These are phyloP conservation scores for Serpula lacrymans DNA, from an alignment of 768 basidiomycete genomes.

Conservation along the genomic window DNA sequence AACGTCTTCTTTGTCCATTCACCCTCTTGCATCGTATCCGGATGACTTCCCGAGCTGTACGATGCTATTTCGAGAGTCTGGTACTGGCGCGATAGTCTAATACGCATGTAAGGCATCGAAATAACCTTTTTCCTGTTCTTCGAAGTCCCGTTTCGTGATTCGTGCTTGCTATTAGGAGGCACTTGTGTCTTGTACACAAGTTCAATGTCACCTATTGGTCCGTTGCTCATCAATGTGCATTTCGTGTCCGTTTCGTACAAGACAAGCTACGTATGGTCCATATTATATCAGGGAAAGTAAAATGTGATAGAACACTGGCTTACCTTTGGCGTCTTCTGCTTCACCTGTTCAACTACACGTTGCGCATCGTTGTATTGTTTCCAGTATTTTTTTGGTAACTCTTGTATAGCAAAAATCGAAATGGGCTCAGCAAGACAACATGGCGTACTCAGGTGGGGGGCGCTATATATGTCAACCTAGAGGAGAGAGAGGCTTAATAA, in stretches of 20 bases:
- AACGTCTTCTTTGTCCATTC: too few species aligned
- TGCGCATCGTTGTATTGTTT: conserved; percentile 46
- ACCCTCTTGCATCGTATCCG: too few species aligned
- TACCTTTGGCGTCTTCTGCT: conserved; percentile 52
- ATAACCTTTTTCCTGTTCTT: too few species aligned
- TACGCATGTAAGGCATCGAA: too few species aligned
- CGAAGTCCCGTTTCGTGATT: too few species aligned
- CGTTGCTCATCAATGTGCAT: conserved; percentile 52
- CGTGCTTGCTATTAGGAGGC: too few species aligned
- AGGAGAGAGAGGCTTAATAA: background rate
- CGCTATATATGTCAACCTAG: conserved; percentile 44
- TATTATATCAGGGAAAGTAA: background rate
- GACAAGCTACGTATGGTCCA: conserved; percentile 34
- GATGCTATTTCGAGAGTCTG: too few species aligned
- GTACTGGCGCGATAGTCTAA: too few species aligned
- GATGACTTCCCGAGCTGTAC: too few species aligned
- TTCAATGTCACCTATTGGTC: conserved; percentile 46
- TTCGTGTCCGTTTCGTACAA: conserved; percentile 36
- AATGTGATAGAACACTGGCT: conserved; percentile 2
- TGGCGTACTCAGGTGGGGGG: conserved; percentile 48
- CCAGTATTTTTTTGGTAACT: conserved; percentile 41
- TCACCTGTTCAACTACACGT: conserved; percentile 43
- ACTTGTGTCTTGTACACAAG: too few species aligned
- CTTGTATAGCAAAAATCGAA: conserved; percentile 29
- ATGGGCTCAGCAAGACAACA: conserved; percentile 45